Evolutionary conservation across 768 basidiomycete species (phyloP), one percentile per base, ranked within the genome.

Genomic region (Kwoniella bestiolae): DNA sequence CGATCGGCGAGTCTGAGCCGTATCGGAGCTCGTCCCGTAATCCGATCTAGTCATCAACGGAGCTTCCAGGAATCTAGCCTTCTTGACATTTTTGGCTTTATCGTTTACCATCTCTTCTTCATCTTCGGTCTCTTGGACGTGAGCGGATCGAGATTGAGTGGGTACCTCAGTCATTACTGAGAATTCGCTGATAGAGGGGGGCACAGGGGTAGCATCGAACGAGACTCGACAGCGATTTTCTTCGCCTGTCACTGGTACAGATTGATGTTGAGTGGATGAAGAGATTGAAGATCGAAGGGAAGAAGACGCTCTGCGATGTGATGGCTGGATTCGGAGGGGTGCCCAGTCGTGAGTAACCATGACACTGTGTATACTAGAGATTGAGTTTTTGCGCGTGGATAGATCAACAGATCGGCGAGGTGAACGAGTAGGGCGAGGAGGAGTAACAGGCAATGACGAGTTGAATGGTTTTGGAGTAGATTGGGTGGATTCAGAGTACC

Each of bases 141-240:
- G 25, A 9, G 3, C n/a, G 18, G 46, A n/a, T 21, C 46, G 46
- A 47, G 46, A 47, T 3, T 14, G 2, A 47, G 21, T 47, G 9
- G n/a, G 26, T 26, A 11, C 25, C 29, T 28, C 3, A 28, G n/a
- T 3, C 3, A 7, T 31, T 31, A 9, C 29, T 23, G 51, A 52
- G n/a, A 52, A 56, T 11, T 50, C 63, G 31, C 11, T 46, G 29
- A 31, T 18, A 29, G 56, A 18, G 7, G 63, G 51, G 6, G 52
- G 63, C 2, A 57, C 26, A 25, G 56, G 56, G 7, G 56, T 57
- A 9, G 63, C 63, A 46, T 64, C 63, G 14, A 64, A 56, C 31
- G 63, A 64, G 6, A 64, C 63, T 18, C 63, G 53, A 14, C 51
- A 49, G n/a, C 63, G 55, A 38, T 64, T 47, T 25, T 50, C 44